Evolutionary conservation across 495 filamentous ascomycete species (phyloP), one percentile per base, ranked within the genome.

Genomic region (Penicillium waksmanii): DNA sequence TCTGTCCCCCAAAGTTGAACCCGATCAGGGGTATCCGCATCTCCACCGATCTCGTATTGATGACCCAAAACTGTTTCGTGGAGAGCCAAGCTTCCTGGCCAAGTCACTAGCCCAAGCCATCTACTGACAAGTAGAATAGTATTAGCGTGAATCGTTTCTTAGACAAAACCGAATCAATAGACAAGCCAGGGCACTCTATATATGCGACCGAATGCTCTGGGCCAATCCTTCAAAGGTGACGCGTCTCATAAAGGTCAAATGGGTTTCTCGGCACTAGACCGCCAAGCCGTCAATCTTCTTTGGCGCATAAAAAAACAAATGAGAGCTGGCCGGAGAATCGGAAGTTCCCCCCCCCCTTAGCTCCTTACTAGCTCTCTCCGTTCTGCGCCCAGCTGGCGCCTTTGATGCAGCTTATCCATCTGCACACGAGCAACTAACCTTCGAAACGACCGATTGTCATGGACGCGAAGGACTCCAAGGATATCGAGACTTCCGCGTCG

Each of bases 381-480:
- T 3, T 10, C n/a, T n/a, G 42, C 42, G 17, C 17, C 15, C 42
- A 44, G 42, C 17, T 18, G 15, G 42, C 13, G 17, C 15, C 42
- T 44, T 18, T 19, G 6, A 27, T 9, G 10, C 19, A 10, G 23
- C 21, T 48, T 3, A 13, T 48, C 21, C 19, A 12, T 27, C 15
- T 25, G 1, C 19, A 18, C 23, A 36, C 8, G 36, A 18, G n/a
- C 46, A 58, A 17, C 1, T 15, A 43, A 19, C 13, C 42, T 19
- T 38, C 5, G 36, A 12, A 38, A 38, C 27, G 27, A 42, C n/a
- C 27, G 12, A 57, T 18, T 7, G 51, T 35, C 23, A 61, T 65
- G 55, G 58, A 60, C 33, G 38, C 21, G 19, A 65, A 61, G 40
- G 51, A 61, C 46, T 13, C 50, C 21, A 50, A 51, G n/a, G 58